Evolutionary conservation across 1,139 yeast genomes (phyloP).

Genomic region (Arxiozyma telluris): DNA sequence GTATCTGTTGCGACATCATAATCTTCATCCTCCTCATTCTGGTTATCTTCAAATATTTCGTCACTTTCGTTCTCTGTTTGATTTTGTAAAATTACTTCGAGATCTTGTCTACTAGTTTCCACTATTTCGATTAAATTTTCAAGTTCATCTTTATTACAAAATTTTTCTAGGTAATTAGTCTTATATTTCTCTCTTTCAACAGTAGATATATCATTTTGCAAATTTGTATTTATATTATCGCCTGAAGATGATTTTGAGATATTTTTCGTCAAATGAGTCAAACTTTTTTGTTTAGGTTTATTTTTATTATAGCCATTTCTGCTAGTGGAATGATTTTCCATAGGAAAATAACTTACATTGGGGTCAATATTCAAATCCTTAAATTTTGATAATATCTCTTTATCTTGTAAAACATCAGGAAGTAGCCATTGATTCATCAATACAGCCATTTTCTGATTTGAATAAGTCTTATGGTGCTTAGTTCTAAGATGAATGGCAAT

Average conservation of each 20-base stretch:
- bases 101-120: constrained; percentile 27
- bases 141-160: constrained; percentile 27
- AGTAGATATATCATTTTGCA: background rate
- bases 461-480: constrained; percentile 63
- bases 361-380: constrained; percentile 33
- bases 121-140: constrained; percentile 29
- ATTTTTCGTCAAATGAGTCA: background rate
- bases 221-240: background rate
- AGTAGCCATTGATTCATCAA: constrained; percentile 56
- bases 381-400: constrained; percentile 42
- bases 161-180: constrained; percentile 20
- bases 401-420: constrained; percentile 52
- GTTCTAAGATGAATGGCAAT: constrained; percentile 68
- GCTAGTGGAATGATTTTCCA: background rate
- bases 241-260: background rate
- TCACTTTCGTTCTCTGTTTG: constrained; percentile 10
- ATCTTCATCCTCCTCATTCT: constrained; percentile 1
- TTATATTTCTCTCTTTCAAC: constrained; percentile 3
- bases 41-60: constrained; percentile 4
- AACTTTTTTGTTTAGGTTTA: background rate
- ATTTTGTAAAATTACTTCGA: constrained; percentile 18
- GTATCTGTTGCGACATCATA: background rate
- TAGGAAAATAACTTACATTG: constrained; percentile 28
- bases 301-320: background rate
- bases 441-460: constrained; percentile 72